phyloP scores from a whole-genome alignment of 768 basidiomycete genomes.

The Leccinum disarticulatum region DNA sequence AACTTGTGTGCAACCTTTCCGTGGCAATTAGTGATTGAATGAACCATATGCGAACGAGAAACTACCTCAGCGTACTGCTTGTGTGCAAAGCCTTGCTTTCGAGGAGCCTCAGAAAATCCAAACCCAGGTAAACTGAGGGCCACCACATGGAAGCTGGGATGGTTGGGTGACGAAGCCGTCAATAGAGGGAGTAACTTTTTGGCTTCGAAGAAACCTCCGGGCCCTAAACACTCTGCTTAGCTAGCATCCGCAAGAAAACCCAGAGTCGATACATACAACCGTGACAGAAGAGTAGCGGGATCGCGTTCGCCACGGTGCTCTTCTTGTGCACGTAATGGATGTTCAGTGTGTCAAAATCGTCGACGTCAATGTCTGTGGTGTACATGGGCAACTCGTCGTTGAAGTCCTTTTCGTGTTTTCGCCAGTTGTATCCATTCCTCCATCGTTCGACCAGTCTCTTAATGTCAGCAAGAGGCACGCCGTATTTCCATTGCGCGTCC shows the following conservation, averaged over 20 bases:
- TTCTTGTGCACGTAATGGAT: conserved; percentile 61
- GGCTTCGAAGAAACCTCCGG: conserved; percentile 50
- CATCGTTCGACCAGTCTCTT: conserved; percentile 49
- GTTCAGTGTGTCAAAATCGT: conserved; percentile 46
- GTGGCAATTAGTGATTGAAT: no score
- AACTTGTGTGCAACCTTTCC: conserved; percentile 45
- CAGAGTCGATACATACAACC: conserved; percentile 42
- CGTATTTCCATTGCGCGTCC: conserved; percentile 50
- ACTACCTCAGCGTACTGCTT: conserved; percentile 57
- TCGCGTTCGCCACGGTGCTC: conserved; percentile 44
- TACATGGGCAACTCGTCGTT: conserved; percentile 58
- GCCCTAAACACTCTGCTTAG: conserved; percentile 39
- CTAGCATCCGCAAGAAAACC: background rate
- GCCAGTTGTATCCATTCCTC: conserved; percentile 58
- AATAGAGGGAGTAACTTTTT: conserved; percentile 57
- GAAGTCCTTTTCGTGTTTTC: conserved; percentile 47
- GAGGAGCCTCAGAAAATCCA: conserved; percentile 60
- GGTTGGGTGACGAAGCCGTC: conserved; percentile 36
- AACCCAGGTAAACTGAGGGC: conserved; percentile 58
- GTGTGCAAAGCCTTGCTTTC: conserved; percentile 47
- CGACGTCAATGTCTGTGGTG: conserved; percentile 49
- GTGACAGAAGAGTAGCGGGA: conserved; percentile 61
- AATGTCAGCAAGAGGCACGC: conserved; percentile 48
- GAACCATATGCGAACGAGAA: background rate
- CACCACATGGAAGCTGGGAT: conserved; percentile 65